Evolutionary conservation across 768 basidiomycete species (phyloP), one percentile per base, ranked within the genome.

Genomic region (Agrocybe praecox): DNA sequence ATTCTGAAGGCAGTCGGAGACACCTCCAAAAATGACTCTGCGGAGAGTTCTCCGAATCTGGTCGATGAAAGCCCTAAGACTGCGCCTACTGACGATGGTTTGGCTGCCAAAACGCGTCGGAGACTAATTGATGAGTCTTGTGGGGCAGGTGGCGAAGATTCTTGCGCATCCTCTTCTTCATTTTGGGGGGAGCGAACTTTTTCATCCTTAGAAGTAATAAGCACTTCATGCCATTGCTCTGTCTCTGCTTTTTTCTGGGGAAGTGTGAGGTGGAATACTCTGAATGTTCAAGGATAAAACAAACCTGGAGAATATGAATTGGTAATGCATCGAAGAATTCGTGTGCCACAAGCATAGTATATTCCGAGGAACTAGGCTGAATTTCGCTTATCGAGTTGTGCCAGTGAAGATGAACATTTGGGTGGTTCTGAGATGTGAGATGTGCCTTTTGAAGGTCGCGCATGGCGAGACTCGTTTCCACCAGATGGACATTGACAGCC

Each of bases 321-420:
- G 97, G 96, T 44, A 99, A 78, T 0, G 96, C 96, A 68, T 98
- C 97, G 60, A 99, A 98, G 74, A 98, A 96, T 67, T 98, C 97
- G 71, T 99, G 96, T 0, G 97, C 97, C 15, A 98, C 75, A 21
- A 97, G 70, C 77, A 97, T 86, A 0, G 94, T 95, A 70, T 87
- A 98, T 49, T 71, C 68, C 10, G 76, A 73, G 17, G 77, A 63
- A 57, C 76, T 74, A 2, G 67, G 72, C 0, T 80, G 72, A 1
- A 99, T 72, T 17, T 93, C 86, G 36, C 89, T 83, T 17, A 97
- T 72, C 0, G 83, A 78, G 53, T 89, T 81, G 62, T 90, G 83
- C 94, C 95, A 98, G 1, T 79, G 65, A 40, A 93, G 54, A 2
- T 72, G 50, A 58, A 79, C 74, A 12, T 74, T 72, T 7, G 63